Evolutionary conservation across 371 early-diverging fungal genomes (phyloP).

Genomic region (Chytridium lagenaria): DNA sequence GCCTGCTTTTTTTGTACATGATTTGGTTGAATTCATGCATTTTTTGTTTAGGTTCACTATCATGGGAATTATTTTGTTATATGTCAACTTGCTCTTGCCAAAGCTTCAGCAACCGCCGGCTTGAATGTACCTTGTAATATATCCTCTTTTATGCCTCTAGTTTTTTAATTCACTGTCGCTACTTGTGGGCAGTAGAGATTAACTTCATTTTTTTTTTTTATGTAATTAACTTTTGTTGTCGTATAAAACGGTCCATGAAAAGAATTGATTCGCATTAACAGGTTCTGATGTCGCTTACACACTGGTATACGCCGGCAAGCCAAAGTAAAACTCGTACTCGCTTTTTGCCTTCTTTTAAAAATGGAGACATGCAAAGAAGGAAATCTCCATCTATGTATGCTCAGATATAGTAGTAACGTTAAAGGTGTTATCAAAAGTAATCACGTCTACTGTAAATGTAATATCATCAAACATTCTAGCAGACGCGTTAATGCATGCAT

Average conservation of each 20-base stretch:
- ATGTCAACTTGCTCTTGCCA: constrained; percentile 14
- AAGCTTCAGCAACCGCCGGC: not conserved
- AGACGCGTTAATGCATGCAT: not conserved
- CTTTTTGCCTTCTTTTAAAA: no score
- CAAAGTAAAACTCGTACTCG: no score
- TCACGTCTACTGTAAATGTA: not conserved
- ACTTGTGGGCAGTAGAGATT: not conserved
- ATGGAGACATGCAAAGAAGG: no score
- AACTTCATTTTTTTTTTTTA: not conserved
- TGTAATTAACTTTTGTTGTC: no score
- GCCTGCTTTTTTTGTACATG: not conserved
- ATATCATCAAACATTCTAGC: not conserved
- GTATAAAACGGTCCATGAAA: no score
- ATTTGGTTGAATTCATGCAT: not conserved
- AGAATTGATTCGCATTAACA: no score
- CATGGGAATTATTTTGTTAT: constrained; percentile 21
- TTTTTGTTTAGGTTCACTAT: constrained; percentile 5
- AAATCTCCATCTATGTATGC: no score
- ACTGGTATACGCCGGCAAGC: no score
- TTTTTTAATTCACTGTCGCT: not conserved
- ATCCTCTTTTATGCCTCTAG: not conserved
- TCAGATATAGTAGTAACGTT: no score
- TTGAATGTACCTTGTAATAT: not conserved
- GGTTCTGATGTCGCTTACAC: no score
- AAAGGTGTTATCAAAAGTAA: no score